Conservation (phyloP, 257 asterid genomes). For the Gentiana dahurica region DNA sequence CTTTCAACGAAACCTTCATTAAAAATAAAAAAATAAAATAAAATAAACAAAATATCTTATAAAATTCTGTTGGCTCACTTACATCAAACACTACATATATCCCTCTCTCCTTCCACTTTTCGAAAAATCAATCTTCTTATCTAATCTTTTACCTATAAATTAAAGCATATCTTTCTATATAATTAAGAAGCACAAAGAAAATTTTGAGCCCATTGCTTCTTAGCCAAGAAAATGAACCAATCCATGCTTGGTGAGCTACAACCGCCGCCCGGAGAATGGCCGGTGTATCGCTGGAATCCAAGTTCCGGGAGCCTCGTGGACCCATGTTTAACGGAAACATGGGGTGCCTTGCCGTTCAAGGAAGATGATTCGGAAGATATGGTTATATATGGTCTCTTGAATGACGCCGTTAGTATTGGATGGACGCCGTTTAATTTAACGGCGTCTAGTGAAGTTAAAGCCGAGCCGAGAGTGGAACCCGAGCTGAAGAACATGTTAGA, state of each 20-base stretch:
- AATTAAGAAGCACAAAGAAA: not conserved
- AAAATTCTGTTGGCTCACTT: conserved; percentile 4
- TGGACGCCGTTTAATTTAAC: conserved; percentile 61
- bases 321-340: conserved; percentile 58
- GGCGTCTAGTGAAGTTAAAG: conserved; percentile 25
- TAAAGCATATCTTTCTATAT: not conserved
- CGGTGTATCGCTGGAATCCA: conserved; percentile 43
- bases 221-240: conserved; percentile 23
- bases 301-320: conserved; percentile 46
- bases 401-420: conserved; percentile 68
- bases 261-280: conserved; percentile 14
- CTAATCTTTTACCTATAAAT: no score
- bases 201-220: not conserved
- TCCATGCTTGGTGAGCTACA: conserved; percentile 22
- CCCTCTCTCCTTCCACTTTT: not conserved
- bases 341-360: conserved; percentile 86
- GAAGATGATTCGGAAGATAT: conserved; percentile 78
- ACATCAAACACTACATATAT: conserved; percentile 10
- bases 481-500: conserved; percentile 16
- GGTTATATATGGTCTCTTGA: conserved; percentile 66
- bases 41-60: not conserved
- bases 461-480: conserved; percentile 35
- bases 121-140: conserved; percentile 15
- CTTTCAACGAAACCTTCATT: conserved; percentile 22
- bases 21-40: not conserved